Conservation (phyloP, 2,329 filamentous ascomycete genomes). For the Tricladium varicosporioides region DNA sequence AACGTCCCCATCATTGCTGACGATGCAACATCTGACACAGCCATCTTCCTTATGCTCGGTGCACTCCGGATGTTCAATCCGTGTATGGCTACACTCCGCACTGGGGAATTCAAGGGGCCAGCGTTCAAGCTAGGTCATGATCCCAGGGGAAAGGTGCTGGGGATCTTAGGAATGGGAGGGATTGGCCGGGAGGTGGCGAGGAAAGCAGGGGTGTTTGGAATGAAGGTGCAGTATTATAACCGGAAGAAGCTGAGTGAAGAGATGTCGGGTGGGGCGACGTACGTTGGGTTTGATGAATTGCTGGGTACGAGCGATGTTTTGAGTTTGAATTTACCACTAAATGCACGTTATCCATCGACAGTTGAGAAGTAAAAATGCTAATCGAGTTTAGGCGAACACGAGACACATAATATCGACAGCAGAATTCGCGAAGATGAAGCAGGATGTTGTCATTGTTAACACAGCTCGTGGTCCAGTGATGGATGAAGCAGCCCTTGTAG, state of each 20-base stretch:
- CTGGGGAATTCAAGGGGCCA: slow-evolving; percentile 30
- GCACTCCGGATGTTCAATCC: slow-evolving; percentile 48
- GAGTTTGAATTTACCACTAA: slow-evolving; percentile 74
- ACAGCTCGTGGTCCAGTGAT: slow-evolving; percentile 77
- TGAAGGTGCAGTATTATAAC: slow-evolving; percentile 73
- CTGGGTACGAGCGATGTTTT: slow-evolving; percentile 67
- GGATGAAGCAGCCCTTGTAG: slow-evolving; percentile 74
- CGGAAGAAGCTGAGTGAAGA: slow-evolving; percentile 55
- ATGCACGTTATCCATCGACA: slow-evolving; percentile 34
- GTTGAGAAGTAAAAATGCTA: neutral
- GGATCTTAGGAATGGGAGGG: slow-evolving; percentile 82
- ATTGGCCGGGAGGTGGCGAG: slow-evolving; percentile 69
- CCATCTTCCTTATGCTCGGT: slow-evolving; percentile 75
- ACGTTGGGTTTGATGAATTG: slow-evolving; percentile 71
- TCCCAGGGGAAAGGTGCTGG: slow-evolving; percentile 71
- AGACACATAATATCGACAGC: slow-evolving; percentile 66
- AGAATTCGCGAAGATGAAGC: slow-evolving; percentile 74
- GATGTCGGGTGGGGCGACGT: slow-evolving; percentile 51
- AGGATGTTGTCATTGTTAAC: slow-evolving; percentile 74
- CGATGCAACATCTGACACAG: slow-evolving; percentile 75
- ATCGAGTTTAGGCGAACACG: slow-evolving; percentile 50
- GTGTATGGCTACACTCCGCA: slow-evolving; percentile 43
- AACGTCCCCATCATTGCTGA: slow-evolving; percentile 75
- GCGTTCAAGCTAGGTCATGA: slow-evolving; percentile 45
- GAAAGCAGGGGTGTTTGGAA: slow-evolving; percentile 70